Conservation (phyloP, 768 basidiomycete species). For the Hygrocybe punicea region DNA sequence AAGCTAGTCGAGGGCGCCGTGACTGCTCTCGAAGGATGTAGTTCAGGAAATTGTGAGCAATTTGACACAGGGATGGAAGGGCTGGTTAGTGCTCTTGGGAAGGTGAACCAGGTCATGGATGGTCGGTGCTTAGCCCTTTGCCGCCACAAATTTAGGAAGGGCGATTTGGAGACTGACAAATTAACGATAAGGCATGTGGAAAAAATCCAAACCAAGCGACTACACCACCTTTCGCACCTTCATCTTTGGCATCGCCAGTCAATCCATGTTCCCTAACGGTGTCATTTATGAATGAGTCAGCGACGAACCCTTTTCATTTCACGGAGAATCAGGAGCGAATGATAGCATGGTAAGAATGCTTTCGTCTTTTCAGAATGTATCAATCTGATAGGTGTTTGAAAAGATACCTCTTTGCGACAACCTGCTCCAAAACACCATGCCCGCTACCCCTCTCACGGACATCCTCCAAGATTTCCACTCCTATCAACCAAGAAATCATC, state of each 20-base stretch:
- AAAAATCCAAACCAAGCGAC: constrained; percentile 23
- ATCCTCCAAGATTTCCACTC: constrained; percentile 31
- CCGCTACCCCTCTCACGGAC: constrained; percentile 27
- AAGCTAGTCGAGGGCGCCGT: neutral
- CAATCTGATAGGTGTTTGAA: constrained; percentile 10
- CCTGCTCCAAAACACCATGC: constrained; percentile 29
- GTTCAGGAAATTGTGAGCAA: neutral
- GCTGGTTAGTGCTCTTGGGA: neutral
- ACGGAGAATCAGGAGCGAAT: constrained; percentile 33
- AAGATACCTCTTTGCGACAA: constrained; percentile 34
- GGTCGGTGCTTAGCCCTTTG: neutral
- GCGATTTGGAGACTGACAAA: neutral
- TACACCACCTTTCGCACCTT: constrained; percentile 35
- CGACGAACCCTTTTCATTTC: constrained; percentile 29
- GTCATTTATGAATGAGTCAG: constrained; percentile 33
- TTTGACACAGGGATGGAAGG: neutral
- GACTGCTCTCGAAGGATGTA: neutral
- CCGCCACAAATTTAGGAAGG: neutral
- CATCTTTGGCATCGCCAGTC: constrained; percentile 32
- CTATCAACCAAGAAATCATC: constrained; percentile 29
- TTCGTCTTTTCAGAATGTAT: neutral
- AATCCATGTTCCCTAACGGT: constrained; percentile 33
- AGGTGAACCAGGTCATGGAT: neutral
- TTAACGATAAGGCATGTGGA: constrained; percentile 22
- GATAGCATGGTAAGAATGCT: constrained; percentile 12